These are phyloP conservation scores for Alnus rubra DNA, from an alignment of 306 rosid species.

Conservation along the genomic window DNA sequence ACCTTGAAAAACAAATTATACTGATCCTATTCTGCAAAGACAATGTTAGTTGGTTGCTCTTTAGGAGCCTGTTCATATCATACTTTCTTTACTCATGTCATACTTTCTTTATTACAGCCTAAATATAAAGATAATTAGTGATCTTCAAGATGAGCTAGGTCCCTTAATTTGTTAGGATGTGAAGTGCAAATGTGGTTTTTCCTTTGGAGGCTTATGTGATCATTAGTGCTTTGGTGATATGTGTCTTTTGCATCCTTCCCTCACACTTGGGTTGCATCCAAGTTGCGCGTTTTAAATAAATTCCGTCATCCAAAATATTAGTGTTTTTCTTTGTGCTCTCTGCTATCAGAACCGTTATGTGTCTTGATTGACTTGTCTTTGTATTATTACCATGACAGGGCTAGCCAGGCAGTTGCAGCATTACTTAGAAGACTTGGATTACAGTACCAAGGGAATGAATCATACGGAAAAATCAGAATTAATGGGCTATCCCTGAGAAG, in stretches of 20 bases:
- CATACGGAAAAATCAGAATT: constrained; percentile 77
- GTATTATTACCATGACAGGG: constrained; percentile 42
- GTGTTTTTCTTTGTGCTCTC: background rate
- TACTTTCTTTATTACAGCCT: background rate
- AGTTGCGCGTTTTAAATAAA: background rate
- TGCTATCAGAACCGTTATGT: background rate
- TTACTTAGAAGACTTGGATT: constrained; percentile 77
- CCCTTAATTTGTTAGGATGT: background rate
- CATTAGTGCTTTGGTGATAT: background rate
- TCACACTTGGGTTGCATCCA: background rate
- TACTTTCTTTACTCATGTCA: background rate
- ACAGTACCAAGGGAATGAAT: constrained; percentile 73
- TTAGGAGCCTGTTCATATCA: background rate
- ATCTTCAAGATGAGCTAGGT: background rate
- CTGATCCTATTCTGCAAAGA: background rate
- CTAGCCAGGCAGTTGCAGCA: constrained; percentile 76
- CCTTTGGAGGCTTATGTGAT: background rate
- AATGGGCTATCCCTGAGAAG: constrained; percentile 56
- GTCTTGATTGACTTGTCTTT: background rate
- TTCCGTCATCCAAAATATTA: background rate
- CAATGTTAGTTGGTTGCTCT: background rate
- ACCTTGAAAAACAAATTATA: background rate
- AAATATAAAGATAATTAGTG: background rate
- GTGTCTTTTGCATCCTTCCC: background rate
- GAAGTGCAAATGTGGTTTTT: background rate